Base-by-base conservation (phyloP, 805 yeast species). In the Pichia membranifaciens region DNA sequence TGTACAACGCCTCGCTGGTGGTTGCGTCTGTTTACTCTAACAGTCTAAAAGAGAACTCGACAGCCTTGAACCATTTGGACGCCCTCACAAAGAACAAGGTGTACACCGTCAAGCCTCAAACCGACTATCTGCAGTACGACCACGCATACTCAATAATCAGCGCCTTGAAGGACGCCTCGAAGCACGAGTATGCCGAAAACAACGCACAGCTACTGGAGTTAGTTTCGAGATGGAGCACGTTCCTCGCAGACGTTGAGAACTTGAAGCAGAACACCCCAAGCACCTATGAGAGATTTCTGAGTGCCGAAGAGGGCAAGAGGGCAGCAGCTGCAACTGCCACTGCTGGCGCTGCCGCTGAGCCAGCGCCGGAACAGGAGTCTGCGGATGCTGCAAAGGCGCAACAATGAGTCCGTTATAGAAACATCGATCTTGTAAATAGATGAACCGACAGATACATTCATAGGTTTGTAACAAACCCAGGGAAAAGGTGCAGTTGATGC, bases 131-230 rank as follows among this genome's bases (percentile, higher is more conserved):
- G 46, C 48, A 50, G 12, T 47, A 50, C 15, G 53, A 50, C 28
- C 54, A 51, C 35, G 43, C 45, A 12, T 51, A 45, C 41, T 48
- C 51, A 3, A 42, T 51, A 17, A 22, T 51, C 25, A 25, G n/a
- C n/a, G 49, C 49, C 8, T 39, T 51, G 17, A 51, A 43, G 35
- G 49, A 47, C n/a, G 51, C 54, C 18, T 31, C 51, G 17, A 25
- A 22, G 18, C 15, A 22, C n/a, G 29, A 21, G 20, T 17, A 22
- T n/a, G 44, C 39, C 9, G 23, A 34, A 7, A n/a, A 21, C 4
- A 25, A 41, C 37, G 32, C 4, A 4, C 29, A 44, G 15, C 25
- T 50, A n/a, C 21, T 21, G 12, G 28, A 22, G 22, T n/a, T 47
- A 6, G 44, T 50, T 21, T 17, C 29, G 4, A 48, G 47, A 50